Evolutionary conservation across 371 early-diverging fungal species (phyloP), one percentile per base, ranked within the genome.

Genomic region (Blakeslea trispora): DNA sequence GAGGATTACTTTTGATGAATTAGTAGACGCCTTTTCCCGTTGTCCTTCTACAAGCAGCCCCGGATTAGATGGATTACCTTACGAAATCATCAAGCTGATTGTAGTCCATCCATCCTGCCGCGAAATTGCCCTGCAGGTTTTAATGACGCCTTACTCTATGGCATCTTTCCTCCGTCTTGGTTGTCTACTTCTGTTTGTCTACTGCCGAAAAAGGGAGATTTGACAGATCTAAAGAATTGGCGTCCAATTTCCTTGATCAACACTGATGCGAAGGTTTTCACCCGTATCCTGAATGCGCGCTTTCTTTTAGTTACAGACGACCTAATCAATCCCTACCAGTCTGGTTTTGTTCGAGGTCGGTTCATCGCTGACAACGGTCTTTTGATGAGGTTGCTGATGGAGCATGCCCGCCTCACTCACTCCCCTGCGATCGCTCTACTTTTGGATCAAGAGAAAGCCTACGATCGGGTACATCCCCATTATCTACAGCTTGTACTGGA

Each of bases 21-120:
- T 55, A 3, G 2, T 24, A 1, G 40, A 37, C 22, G 55, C 23
- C 21, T 39, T 35, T 1, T 15, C 17, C 21, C 51, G 44, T 0
- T 45, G 41, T 44, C 54, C 56, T 1, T 23, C 15, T 1, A 34
- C 41, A 6, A 42, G 55, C 15, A 55, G 63, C 11, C 58, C 65
- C 5, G 60, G 69, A 0, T 21, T 45, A 10, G 66, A 70, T 31
- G 66, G 70, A 7, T 32, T 70, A 17, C 66, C 70, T n/a, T 70
- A 63, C 37, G 59, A 69, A 37, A 39, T 64, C 22, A 39, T 56
- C 32, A 7, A 34, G 9, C 6, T 31, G 1, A 32, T 63, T 2
- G 13, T 60, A 3, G 31, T 53, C 0, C 21, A 21, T 14, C 46
- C 41, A 24, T 0, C 17, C 11, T 2, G 43, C 46, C 7, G 41